A percentile compares a stretch with the other conserved stretches of the same genome.
These are phyloP conservation scores for Fimicolochytrium jonesii DNA, from an alignment of 192 early-diverging fungal genomes.

Conservation along the genomic window DNA sequence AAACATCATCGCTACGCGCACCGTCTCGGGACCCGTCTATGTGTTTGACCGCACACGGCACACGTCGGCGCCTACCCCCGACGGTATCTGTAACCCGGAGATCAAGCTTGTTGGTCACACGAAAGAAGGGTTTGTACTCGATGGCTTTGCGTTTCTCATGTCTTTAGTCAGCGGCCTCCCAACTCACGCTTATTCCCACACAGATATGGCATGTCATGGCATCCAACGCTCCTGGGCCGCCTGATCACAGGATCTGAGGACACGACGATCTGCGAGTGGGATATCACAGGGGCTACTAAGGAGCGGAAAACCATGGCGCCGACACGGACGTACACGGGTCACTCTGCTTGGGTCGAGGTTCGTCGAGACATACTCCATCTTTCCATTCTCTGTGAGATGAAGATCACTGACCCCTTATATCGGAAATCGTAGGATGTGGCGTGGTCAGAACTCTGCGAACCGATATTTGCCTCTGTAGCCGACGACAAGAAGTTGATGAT, in stretches of 20 bases:
- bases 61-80: conserved; percentile 67
- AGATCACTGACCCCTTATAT: no score
- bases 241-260: conserved; percentile 91
- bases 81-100: conserved; percentile 80
- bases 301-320: conserved; percentile 76
- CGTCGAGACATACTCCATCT: background rate
- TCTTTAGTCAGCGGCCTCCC: no score
- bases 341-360: conserved; percentile 88
- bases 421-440: conserved; percentile 97
- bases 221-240: conserved; percentile 69
- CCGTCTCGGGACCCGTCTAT: conserved; percentile 87
- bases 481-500: conserved; percentile 91
- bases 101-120: conserved; percentile 82
- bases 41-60: conserved; percentile 94
- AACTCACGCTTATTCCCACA: background rate
- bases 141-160: background rate
- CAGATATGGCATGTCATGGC: conserved; percentile 93
- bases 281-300: conserved; percentile 74
- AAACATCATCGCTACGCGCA: conserved; percentile 93
- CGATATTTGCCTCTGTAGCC: conserved; percentile 93
- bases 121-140: conserved; percentile 80
- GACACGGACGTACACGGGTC: conserved; percentile 71
- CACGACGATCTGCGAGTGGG: conserved; percentile 88
- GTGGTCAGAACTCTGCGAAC: conserved; percentile 80
- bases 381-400: no score